Evolutionary conservation across 768 basidiomycete genomes (phyloP).

Genomic region (Lactifluus hygrophoroides): DNA sequence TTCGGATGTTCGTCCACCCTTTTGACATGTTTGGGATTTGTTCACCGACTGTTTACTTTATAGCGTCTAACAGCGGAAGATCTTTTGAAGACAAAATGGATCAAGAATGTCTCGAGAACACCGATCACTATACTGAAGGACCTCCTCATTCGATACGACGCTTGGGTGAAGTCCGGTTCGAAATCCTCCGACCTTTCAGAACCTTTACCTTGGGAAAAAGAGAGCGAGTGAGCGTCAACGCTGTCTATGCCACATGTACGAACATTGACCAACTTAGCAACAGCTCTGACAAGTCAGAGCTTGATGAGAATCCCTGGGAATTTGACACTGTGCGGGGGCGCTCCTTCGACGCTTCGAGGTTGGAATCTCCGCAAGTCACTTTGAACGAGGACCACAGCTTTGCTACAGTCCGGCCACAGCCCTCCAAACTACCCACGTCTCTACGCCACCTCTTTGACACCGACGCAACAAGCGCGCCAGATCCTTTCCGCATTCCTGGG

Average conservation of each 20-base stretch:
- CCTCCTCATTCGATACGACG: slow-evolving; percentile 68
- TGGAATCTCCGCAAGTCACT: neutral
- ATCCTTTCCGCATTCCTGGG: slow-evolving; percentile 36
- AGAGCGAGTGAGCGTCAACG: slow-evolving; percentile 36
- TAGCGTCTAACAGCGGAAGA: slow-evolving; percentile 90
- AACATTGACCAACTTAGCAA: slow-evolving; percentile 23
- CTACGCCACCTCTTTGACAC: slow-evolving; percentile 74
- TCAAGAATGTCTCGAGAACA: slow-evolving; percentile 63
- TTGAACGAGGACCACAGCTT: slow-evolving; percentile 19
- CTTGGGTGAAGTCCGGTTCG: slow-evolving; percentile 46
- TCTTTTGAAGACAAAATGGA: slow-evolving; percentile 81
- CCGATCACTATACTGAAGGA: slow-evolving; percentile 68
- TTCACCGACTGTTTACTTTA: neutral
- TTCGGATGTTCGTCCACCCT: slow-evolving; percentile 49
- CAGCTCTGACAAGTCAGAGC: slow-evolving; percentile 2
- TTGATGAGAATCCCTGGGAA: slow-evolving; percentile 51
- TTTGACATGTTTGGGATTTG: neutral
- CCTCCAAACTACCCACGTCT: slow-evolving; percentile 62
- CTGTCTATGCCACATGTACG: slow-evolving; percentile 15
- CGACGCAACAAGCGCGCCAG: slow-evolving; percentile 30
- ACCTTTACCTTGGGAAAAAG: slow-evolving; percentile 63
- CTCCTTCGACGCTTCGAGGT: slow-evolving; percentile 20
- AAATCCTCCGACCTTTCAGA: slow-evolving; percentile 38
- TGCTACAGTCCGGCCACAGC: slow-evolving; percentile 42
- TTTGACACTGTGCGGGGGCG: slow-evolving; percentile 62